Conservation (phyloP, 805 yeast genomes). For the Wickerhamiella hasegawae region DNA sequence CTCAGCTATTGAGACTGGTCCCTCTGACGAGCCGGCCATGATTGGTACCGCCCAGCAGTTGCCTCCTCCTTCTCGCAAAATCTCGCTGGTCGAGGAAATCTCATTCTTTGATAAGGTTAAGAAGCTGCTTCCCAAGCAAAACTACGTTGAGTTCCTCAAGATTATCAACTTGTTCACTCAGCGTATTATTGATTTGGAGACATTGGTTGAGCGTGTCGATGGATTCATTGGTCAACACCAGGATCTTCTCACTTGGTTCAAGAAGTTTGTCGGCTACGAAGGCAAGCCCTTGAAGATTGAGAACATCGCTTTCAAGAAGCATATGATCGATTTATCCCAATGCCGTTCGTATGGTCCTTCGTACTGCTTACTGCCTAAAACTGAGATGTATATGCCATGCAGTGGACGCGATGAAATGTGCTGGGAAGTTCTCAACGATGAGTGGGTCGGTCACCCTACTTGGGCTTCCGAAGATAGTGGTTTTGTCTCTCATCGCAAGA, state of each 20-base stretch:
- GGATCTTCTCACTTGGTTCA: slow-evolving; percentile 83
- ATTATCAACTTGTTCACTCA: slow-evolving; percentile 76
- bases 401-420: slow-evolving; percentile 98
- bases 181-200: slow-evolving; percentile 70
- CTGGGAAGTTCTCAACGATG: slow-evolving; percentile 96
- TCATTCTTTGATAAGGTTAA: slow-evolving; percentile 85
- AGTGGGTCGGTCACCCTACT: slow-evolving; percentile 99
- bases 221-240: slow-evolving; percentile 68
- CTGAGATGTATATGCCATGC: slow-evolving; percentile 93
- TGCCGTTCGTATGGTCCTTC: slow-evolving; percentile 95
- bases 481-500: slow-evolving; percentile 95
- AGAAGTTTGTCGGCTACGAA: slow-evolving; percentile 75
- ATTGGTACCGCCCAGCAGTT: slow-evolving; percentile 78
- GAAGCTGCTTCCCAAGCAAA: slow-evolving; percentile 71
- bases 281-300: slow-evolving; percentile 78
- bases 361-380: slow-evolving; percentile 79
- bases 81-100: slow-evolving; percentile 66
- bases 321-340: slow-evolving; percentile 71
- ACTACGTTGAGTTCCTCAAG: slow-evolving; percentile 85
- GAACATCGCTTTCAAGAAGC: slow-evolving; percentile 74
- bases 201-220: slow-evolving; percentile 70
- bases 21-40: slow-evolving; percentile 24
- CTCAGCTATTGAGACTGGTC: background rate
- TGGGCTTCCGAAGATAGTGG: slow-evolving; percentile 99
- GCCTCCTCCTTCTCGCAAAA: slow-evolving; percentile 32